phyloP scores from a whole-genome alignment of 1,284 basidiomycete genomes.

The Irpex sp. region DNA sequence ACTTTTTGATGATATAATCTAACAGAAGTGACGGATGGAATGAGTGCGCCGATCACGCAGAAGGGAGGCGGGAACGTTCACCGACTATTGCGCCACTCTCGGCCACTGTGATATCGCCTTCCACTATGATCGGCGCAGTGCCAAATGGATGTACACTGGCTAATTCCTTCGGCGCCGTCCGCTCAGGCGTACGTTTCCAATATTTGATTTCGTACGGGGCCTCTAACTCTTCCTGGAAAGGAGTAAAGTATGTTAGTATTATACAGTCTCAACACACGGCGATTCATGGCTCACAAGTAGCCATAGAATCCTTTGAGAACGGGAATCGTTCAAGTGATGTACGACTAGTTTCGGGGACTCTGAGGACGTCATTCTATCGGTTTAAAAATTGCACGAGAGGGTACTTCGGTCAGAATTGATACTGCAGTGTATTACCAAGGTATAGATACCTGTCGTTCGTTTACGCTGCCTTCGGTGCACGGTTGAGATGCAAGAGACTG shows the following conservation, averaged over 20 bases:
- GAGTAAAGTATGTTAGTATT: neutral
- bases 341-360: constrained; percentile 27
- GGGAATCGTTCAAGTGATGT: constrained; percentile 49
- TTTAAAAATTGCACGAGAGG: neutral
- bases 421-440: neutral
- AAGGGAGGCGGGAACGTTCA: constrained; percentile 1
- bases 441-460: neutral
- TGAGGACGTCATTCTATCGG: neutral
- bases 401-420: neutral
- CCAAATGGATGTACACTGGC: constrained; percentile 29
- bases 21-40: constrained; percentile 9
- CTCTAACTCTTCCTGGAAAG: constrained; percentile 44
- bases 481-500: neutral
- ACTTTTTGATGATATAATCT: constrained; percentile 38
- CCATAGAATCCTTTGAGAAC: constrained; percentile 52
- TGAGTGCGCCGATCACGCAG: constrained; percentile 1
- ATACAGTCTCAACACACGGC: neutral
- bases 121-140: constrained; percentile 32
- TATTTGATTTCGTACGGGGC: constrained; percentile 46
- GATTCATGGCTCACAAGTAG: constrained; percentile 35
- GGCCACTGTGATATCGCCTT: constrained; percentile 29
- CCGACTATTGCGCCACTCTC: constrained; percentile 35
- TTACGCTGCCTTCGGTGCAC: neutral
- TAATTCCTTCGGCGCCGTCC: constrained; percentile 35
- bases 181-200: constrained; percentile 37